These are phyloP conservation scores for Nemania sp. DNA, from an alignment of 2,329 filamentous ascomycete species.

Conservation along the genomic window DNA sequence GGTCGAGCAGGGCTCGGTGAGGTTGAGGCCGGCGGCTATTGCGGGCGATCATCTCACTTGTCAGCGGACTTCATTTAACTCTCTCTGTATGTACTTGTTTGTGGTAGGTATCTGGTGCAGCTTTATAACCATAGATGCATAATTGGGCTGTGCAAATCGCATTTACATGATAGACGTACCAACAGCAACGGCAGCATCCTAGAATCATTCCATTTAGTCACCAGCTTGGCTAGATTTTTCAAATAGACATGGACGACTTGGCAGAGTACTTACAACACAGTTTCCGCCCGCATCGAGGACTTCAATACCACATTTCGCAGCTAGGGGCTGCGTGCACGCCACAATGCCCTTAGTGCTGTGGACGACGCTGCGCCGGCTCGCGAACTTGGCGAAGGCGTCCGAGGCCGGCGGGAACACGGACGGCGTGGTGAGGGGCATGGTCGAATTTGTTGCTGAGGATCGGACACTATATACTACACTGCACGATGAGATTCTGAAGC, in stretches of 20 bases:
- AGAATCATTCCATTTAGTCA: background rate
- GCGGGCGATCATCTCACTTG: background rate
- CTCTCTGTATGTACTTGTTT: background rate
- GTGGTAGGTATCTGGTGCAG: no score
- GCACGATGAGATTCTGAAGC: no score
- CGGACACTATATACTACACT: no score
- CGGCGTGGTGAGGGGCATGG: slow-evolving; percentile 53
- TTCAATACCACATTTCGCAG: slow-evolving; percentile 82
- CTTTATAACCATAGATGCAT: background rate
- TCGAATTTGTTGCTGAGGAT: no score
- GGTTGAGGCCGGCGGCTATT: slow-evolving; percentile 82
- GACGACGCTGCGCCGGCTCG: slow-evolving; percentile 86
- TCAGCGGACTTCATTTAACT: slow-evolving; percentile 6
- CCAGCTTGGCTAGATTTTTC: background rate
- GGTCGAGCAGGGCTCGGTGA: slow-evolving; percentile 90
- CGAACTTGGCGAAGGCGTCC: slow-evolving; percentile 63
- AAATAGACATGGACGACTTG: background rate
- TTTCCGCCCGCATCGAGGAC: slow-evolving; percentile 89
- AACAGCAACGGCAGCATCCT: slow-evolving; percentile 96
- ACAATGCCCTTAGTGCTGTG: slow-evolving; percentile 93
- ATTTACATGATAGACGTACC: slow-evolving; percentile 52
- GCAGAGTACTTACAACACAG: slow-evolving; percentile 70
- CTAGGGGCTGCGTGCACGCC: slow-evolving; percentile 85
- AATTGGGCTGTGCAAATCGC: background rate
- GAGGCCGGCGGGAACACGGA: slow-evolving; percentile 52